Conservation (phyloP, 306 rosid genomes). For the Vachellia collinsii region DNA sequence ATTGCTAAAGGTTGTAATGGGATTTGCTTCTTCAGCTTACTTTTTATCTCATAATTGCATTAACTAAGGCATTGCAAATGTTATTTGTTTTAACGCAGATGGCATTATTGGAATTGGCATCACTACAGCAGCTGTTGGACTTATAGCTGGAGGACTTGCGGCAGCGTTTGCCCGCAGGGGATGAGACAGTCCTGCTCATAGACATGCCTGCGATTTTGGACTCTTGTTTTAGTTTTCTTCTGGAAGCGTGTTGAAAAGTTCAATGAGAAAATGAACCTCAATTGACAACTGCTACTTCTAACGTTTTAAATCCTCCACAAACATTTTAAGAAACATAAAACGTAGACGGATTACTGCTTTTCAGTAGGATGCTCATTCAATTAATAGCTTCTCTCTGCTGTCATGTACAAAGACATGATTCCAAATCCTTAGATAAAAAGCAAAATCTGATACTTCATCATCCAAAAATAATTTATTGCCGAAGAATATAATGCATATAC, state of each 20-base stretch:
- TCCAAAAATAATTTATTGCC: too few relatives aligned
- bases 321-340: background rate
- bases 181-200: conserved; percentile 35
- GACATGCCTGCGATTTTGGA: conserved; percentile 32
- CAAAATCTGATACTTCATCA: too few relatives aligned
- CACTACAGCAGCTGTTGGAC: conserved; percentile 83
- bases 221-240: conserved; percentile 24
- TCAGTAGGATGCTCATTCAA: background rate
- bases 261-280: conserved; percentile 31
- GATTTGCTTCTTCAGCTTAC: conserved; percentile 12
- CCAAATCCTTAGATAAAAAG: background rate
- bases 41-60: background rate
- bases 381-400: background rate
- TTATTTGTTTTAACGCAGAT: conserved; percentile 52
- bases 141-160: conserved; percentile 85
- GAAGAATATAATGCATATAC: too few relatives aligned
- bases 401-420: background rate
- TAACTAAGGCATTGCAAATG: conserved; percentile 18
- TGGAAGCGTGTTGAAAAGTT: conserved; percentile 18
- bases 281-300: conserved; percentile 18
- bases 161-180: conserved; percentile 78
- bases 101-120: conserved; percentile 95
- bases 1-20: conserved; percentile 66
- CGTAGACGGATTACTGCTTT: background rate
- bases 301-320: background rate